These are phyloP conservation scores for Lyophyllum atratum DNA, from an alignment of 768 basidiomycete species.

Conservation along the genomic window DNA sequence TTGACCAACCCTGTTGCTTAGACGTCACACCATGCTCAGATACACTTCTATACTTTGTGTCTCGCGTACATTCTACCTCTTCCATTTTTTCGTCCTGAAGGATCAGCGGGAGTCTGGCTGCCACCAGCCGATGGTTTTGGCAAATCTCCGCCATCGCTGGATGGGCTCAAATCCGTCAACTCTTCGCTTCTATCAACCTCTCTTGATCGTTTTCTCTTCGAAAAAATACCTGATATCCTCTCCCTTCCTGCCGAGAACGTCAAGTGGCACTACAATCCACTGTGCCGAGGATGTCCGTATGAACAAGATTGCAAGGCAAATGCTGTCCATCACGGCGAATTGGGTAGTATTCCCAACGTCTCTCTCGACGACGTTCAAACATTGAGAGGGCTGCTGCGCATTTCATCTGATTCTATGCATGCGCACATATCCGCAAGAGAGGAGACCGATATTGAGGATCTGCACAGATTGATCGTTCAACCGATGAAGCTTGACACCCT, in stretches of 20 bases:
- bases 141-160: constrained; percentile 29
- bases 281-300: constrained; percentile 46
- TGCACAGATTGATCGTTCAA: constrained; percentile 37
- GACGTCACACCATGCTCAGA: constrained; percentile 54
- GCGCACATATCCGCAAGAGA: background rate
- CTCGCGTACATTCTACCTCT: constrained; percentile 37
- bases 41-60: constrained; percentile 52
- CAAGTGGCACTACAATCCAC: constrained; percentile 52
- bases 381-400: constrained; percentile 40
- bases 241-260: constrained; percentile 32
- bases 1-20: constrained; percentile 15
- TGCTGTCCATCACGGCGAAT: constrained; percentile 34
- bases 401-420: constrained; percentile 10
- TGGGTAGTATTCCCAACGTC: constrained; percentile 50
- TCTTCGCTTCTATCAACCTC: constrained; percentile 40
- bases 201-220: constrained; percentile 45
- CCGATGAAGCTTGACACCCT: constrained; percentile 28
- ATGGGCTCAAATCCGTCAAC: constrained; percentile 42
- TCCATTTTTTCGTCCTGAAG: constrained; percentile 33
- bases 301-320: constrained; percentile 35
- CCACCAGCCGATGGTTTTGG: constrained; percentile 40
- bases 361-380: constrained; percentile 44
- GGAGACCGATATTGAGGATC: constrained; percentile 50
- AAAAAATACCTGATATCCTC: constrained; percentile 42
- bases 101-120: constrained; percentile 47